Evolutionary conservation across 2,329 filamentous ascomycete species (phyloP), one percentile per base, ranked within the genome.

Genomic region (Neofusicoccum sp.): DNA sequence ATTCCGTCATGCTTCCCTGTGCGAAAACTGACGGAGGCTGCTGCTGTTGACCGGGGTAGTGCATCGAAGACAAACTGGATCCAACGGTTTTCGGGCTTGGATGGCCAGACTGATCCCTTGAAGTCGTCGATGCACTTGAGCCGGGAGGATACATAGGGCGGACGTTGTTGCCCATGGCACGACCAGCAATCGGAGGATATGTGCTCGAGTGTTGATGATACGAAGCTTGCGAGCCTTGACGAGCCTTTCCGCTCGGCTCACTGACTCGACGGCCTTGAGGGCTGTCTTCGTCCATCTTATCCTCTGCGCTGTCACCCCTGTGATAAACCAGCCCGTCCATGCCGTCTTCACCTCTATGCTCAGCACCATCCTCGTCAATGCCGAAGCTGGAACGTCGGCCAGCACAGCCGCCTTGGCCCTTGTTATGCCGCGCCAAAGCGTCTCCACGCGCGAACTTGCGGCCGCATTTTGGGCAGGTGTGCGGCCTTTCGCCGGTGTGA

Each of bases 361-460:
- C 76, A 12, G 41, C 43, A 63, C 78, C 75, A 41, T 95, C 90
- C 58, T 93, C 91, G 36, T 92, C 89, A 16, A 89, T 87, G 30
- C 86, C 89, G 73, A 92, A 96, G 71, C 93, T 97, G 40, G 91
- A 88, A 65, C 95, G 84, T 61, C 95, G 86, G 61, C 95, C 95
- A 11, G 96, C 95, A 76, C 95, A 99, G 49, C 95, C 95, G 58
- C 95, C 95, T 58, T 93, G 90, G 34, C 95, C 95, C 76, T 98
- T 98, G 72, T 91, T 96, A 73, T 99, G 95, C 63, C 95, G 86
- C 45, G 95, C 95, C 58, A 99, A 79, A 28, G 95, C 95, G 80
- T 99, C 95, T 11, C 95, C 95, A 65, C 95, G 88, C 45, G 95
- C 95, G 77, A 99, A 99, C 67, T 93, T 91, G 63, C 95, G 86